Conservation (phyloP, 2,329 filamentous ascomycete genomes). For the Aspergillus costaricaensis region DNA sequence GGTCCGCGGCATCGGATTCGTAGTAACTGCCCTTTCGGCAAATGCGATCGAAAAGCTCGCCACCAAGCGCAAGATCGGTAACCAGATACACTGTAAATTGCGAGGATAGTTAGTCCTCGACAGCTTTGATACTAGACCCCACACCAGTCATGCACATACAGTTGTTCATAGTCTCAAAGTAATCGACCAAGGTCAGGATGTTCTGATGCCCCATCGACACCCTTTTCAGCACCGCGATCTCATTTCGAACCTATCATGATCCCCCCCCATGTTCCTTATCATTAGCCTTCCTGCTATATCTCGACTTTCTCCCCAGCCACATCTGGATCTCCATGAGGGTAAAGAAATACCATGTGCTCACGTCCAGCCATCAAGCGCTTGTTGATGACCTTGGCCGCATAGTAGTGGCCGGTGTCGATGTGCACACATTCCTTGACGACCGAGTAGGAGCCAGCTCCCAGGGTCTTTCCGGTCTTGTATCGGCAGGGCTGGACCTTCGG, state of each 20-base stretch:
- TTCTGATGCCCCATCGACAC: slow-evolving; percentile 99
- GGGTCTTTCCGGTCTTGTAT: slow-evolving; percentile 98
- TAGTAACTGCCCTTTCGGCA: slow-evolving; percentile 98
- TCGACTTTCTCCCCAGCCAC: slow-evolving; percentile 4
- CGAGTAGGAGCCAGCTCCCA: slow-evolving; percentile 95
- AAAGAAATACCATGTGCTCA: slow-evolving; percentile 81
- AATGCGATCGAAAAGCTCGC: slow-evolving; percentile 97
- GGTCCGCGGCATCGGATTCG: slow-evolving; percentile 91
- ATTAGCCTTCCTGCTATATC: slow-evolving; percentile 12
- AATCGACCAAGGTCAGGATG: slow-evolving; percentile 95
- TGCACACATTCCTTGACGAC: slow-evolving; percentile 99
- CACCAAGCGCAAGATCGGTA: slow-evolving; percentile 91
- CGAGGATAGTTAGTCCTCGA: slow-evolving; percentile 18
- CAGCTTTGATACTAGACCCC: too few species aligned
- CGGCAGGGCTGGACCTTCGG: slow-evolving; percentile 88
- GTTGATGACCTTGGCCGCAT: slow-evolving; percentile 99
- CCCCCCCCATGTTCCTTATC: slow-evolving; percentile 12
- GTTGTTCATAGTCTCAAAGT: slow-evolving; percentile 99
- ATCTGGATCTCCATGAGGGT: neutral
- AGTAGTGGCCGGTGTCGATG: slow-evolving; percentile 95
- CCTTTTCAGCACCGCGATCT: slow-evolving; percentile 94
- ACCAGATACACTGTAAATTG: slow-evolving; percentile 76
- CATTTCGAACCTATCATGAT: slow-evolving; percentile 76
- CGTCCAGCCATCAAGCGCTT: slow-evolving; percentile 96
- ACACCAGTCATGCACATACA: slow-evolving; percentile 47